Base-by-base conservation (phyloP, 2,329 filamentous ascomycete species). In the Magnaporthiopsis poae region DNA sequence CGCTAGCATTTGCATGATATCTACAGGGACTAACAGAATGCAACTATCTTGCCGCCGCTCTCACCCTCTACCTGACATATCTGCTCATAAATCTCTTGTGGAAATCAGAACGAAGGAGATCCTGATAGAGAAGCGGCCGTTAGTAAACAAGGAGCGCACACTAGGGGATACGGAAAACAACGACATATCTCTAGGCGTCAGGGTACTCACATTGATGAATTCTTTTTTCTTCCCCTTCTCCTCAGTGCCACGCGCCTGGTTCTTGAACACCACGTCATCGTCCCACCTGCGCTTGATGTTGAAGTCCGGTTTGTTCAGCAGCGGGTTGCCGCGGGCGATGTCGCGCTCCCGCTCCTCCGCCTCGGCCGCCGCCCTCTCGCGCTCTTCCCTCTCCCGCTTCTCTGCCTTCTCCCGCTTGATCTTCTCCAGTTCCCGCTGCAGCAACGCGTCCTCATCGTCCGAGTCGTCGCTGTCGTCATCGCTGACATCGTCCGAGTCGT, bases 221-320 rank as follows among this genome's bases (percentile, higher is more conserved):
- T 96, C 93, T 81, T 94, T 96, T 78, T 85, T 86, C 81, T 90
- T 86, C 69, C 89, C 88, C 81, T 89, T 93, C 69, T 97, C 92
- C 74, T 98, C 94, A 0, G 93, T 96, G 11, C 94, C 95, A 68
- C 95, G 86, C 46, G 94, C 95, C 80, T 99, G 95, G 77, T 99
- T 99, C 82, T 96, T 98, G 80, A 99, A 99, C 2, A 99, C 93
- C 15, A 99, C 95, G 75, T 99, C 95, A 73, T 99, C 95, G 72
- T 99, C 95, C 95, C 95, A 99, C 72, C 93, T 82, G 71, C 91
- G 82, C 83, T 96, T 97, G 74, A 97, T 88, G 67, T 89, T 92
- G 76, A 96, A 98, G 72, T 96, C 92, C 27, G 85, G 79, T 75
- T 91, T 90, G 64, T 98, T 97, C 67, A 99, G 84, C 65, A 99